Evolutionary conservation across 441 rosid genomes (phyloP), one percentile per base, ranked within the genome.

Genomic region (Pelargonium hybrid): DNA sequence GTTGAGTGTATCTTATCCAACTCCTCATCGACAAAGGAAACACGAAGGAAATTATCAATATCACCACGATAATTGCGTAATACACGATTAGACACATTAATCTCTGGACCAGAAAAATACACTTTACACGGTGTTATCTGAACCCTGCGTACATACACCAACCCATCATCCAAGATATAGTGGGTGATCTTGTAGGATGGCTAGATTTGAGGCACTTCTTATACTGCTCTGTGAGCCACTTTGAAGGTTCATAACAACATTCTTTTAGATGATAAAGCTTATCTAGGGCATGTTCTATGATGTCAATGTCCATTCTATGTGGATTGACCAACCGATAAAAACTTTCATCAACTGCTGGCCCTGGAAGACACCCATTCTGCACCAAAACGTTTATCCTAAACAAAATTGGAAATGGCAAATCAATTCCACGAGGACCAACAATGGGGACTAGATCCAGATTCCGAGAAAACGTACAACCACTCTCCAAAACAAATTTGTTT

Each of bases 21-120:
- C 26, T 84, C 85, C 75, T 88, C 94, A 65, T 88, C 93, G 64
- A 87, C 82, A 39, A 81, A 84, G 45, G 80, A 70, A 47, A 84
- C 68, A 3, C 86, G 86, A 73, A 82, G 79, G 74, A 84, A 82
- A 50, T 83, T 79, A 31, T 81, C 81, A n/a, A 76, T 41, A 56
- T 84, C 77, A 25, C 66, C 66, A 59, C 50, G 73, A 71, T 70
- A 79, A 1, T 48, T 67, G 18, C 86, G 84, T 13, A 85, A 23
- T 1, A 81, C 84, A 34, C 84, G 82, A 45, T 85, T 85, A 15
- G 86, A 84, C 29, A 82, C 74, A 70, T 78, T 82, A 41, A 79
- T 56, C 71, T 84, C 88, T 5, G 84, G 88, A 41, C 86, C 88
- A 69, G 74, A 69, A 39, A 84, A 84, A 61, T 81, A 84, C 4